Conservation (phyloP, 768 basidiomycete species). For the Harrya chromipes region DNA sequence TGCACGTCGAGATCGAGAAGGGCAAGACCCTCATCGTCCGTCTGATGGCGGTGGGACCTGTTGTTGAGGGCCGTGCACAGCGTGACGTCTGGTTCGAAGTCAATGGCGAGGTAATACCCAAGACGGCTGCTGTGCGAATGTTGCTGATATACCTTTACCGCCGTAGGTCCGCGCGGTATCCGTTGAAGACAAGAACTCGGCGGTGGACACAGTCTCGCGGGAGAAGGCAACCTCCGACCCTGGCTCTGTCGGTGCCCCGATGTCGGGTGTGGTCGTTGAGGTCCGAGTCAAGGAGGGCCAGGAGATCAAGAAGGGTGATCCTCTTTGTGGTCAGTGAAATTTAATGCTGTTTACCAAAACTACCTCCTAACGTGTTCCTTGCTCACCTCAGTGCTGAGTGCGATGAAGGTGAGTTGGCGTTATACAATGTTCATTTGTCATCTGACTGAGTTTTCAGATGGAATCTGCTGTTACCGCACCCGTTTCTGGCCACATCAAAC, state of each 20-base stretch:
- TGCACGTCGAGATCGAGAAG: constrained; percentile 93
- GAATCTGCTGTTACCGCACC: constrained; percentile 96
- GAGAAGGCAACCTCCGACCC: constrained; percentile 94
- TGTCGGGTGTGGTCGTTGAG: constrained; percentile 98
- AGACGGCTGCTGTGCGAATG: constrained; percentile 10
- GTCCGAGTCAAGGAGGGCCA: constrained; percentile 97
- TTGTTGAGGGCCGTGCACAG: constrained; percentile 87
- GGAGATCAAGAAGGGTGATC: constrained; percentile 98
- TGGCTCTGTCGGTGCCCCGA: constrained; percentile 95
- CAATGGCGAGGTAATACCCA: constrained; percentile 76
- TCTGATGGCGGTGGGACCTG: constrained; percentile 91
- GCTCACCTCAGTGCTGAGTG: constrained; percentile 70
- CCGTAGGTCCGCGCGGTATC: constrained; percentile 86
- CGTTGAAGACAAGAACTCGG: constrained; percentile 96
- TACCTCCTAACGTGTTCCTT: constrained; percentile 14
- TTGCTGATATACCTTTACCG: constrained; percentile 12
- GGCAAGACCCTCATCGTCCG: constrained; percentile 97
- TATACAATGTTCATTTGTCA: not conserved
- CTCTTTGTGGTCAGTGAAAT: constrained; percentile 71
- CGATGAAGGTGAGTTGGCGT: constrained; percentile 78
- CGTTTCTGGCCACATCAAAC: constrained; percentile 94
- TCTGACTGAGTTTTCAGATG: constrained; percentile 60
- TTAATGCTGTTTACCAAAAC: constrained; percentile 16
- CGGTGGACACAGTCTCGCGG: constrained; percentile 89
- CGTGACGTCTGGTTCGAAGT: constrained; percentile 99